Base-by-base conservation (phyloP, 441 rosid species). In the Adansonia grandidieri region DNA sequence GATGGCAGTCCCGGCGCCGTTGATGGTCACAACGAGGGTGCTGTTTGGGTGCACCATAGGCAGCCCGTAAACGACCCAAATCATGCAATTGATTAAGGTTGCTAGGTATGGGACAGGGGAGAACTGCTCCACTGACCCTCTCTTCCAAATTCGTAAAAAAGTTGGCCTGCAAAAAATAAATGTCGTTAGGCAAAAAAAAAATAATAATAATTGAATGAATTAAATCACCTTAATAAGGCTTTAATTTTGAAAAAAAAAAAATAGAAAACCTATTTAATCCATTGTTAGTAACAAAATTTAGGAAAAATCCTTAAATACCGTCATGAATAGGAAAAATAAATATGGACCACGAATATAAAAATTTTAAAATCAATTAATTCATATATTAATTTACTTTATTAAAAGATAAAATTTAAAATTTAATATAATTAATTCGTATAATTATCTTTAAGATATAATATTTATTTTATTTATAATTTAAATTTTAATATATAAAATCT, bases 41-140 rank as follows among this genome's bases (percentile, higher is more conserved):
- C 92, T 92, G 69, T 92, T 5, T 0, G 97, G 93, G 81, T 88
- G 94, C 73, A 96, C 95, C 82, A 80, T 54, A 6, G 99, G 99
- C 9, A 94, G 87, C 0, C 97, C 99, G 8, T 91, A 96, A 58
- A 96, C 76, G 14, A 91, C 86, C 99, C 98, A 96, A n/a, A 88
- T 86, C 88, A 88, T 57, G 86, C 97, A 92, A 86, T 94, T 96
- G 69, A 89, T 76, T 9, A 92, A 74, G 17, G 97, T 87, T n/a
- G 95, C 95, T 3, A 96, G 75, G 82, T 96, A 96, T 14, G 99
- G 99, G 6, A 71, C 80, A 6, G 96, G 78, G 22, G 97, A 92
- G 84, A 86, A 96, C 32, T 90, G 95, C 84, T 92, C 97, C 82
- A 96, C 99, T 28, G 93, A 82, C 6, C 84, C 86, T 65, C 82